These are phyloP conservation scores for Platanus orientalis DNA, from an alignment of 164 flowering plant genomes.

Conservation along the genomic window DNA sequence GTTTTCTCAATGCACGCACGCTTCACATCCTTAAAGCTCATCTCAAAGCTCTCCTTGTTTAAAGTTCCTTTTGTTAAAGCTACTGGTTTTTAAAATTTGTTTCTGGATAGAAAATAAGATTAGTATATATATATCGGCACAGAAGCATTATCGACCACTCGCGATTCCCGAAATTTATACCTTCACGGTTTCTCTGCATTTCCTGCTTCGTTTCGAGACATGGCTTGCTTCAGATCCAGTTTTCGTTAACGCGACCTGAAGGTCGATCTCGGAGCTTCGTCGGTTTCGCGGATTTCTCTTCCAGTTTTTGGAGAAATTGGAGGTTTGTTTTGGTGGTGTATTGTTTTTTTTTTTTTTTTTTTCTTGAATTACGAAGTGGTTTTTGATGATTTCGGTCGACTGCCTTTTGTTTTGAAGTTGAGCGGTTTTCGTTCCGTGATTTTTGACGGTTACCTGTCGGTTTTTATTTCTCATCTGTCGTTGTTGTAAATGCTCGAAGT, in stretches of 20 bases:
- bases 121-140: not conserved
- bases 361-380: no score
- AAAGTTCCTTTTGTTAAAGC: conserved; percentile 15
- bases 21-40: conserved; percentile 5
- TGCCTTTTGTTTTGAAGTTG: no score
- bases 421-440: not conserved
- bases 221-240: not conserved
- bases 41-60: conserved; percentile 1
- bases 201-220: not conserved
- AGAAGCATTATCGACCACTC: conserved; percentile 1
- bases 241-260: no score
- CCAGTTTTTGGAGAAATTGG: not conserved
- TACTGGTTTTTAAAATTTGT: not conserved
- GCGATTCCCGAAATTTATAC: conserved; percentile 14
- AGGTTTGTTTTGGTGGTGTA: not conserved
- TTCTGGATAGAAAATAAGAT: conserved; percentile 3
- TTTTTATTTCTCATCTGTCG: not conserved
- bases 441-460: not conserved
- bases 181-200: conserved; percentile 8
- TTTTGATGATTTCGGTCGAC: no score
- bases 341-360: no score
- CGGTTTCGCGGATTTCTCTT: not conserved
- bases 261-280: not conserved
- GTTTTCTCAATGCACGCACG: conserved; percentile 11
- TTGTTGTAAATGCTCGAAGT: no score